phyloP scores from a whole-genome alignment of 2,329 filamentous ascomycete genomes.

The Zarea fungicola region DNA sequence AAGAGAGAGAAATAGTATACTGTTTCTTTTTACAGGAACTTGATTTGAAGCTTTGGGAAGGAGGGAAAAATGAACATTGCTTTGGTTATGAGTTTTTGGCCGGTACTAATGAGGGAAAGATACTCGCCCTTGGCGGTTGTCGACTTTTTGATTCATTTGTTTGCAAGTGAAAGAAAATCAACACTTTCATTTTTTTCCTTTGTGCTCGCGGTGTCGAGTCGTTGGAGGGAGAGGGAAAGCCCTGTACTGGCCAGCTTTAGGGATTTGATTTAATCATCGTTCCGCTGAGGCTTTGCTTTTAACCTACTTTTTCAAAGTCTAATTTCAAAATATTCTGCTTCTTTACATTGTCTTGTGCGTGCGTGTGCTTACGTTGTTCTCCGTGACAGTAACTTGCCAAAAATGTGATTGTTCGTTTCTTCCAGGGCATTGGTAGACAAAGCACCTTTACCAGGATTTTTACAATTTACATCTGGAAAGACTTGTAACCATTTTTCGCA shows the following conservation, averaged over 20 bases:
- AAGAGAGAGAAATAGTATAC: no score
- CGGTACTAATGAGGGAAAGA: conserved; percentile 99
- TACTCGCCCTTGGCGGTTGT: conserved; percentile 55
- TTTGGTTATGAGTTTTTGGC: conserved; percentile 39
- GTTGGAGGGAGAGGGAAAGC: conserved; percentile 78
- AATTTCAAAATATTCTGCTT: conserved; percentile 13
- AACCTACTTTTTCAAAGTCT: conserved; percentile 14
- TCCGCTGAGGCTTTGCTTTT: conserved; percentile 42
- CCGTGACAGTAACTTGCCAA: no score
- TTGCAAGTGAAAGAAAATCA: not conserved
- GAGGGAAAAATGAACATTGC: not conserved
- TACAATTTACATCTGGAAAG: no score
- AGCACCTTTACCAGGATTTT: no score
- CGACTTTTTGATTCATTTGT: conserved; percentile 17
- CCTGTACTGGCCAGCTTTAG: conserved; percentile 74
- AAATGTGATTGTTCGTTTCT: no score
- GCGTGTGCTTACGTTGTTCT: no score
- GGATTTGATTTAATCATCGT: conserved; percentile 87
- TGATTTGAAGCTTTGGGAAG: conserved; percentile 4
- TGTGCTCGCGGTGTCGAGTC: conserved; percentile 15
- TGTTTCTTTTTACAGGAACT: no score
- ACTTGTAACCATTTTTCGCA: no score
- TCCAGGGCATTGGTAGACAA: no score
- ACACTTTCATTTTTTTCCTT: conserved; percentile 14
- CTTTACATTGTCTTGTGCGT: not conserved